phyloP scores from a whole-genome alignment of 2,329 filamentous ascomycete genomes.

The Akanthomyces uredinophilus region DNA sequence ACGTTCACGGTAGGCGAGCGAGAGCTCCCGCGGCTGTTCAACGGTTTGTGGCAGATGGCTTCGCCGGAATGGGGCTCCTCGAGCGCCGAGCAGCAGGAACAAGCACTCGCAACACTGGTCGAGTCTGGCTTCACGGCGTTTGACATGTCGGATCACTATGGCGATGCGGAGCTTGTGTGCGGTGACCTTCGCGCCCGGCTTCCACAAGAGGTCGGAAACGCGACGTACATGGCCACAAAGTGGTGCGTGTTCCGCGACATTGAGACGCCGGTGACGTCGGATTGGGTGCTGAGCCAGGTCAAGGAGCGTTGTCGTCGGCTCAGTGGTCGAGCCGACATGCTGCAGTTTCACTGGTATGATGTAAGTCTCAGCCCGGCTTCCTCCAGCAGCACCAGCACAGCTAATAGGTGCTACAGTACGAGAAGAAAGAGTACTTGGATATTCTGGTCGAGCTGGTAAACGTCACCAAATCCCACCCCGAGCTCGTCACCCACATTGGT shows the following conservation, averaged over 20 bases:
- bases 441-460: constrained; percentile 28
- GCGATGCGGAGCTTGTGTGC: constrained; percentile 46
- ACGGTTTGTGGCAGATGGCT: constrained; percentile 29
- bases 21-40: constrained; percentile 25
- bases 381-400: neutral
- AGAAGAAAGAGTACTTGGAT: constrained; percentile 29
- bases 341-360: constrained; percentile 24
- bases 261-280: constrained; percentile 16
- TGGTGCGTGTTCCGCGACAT: constrained; percentile 26
- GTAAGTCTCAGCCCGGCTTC: constrained; percentile 14
- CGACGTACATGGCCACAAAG: constrained; percentile 25
- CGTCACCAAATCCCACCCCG: constrained; percentile 30
- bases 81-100: constrained; percentile 16
- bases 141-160: constrained; percentile 52
- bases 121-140: constrained; percentile 25
- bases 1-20: constrained; percentile 20
- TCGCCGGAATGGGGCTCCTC: constrained; percentile 27
- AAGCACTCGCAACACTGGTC: constrained; percentile 17
- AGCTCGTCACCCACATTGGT: constrained; percentile 19
- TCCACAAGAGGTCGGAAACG: neutral
- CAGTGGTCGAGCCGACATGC: constrained; percentile 18
- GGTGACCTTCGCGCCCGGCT: constrained; percentile 22
- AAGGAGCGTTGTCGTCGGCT: constrained; percentile 19
- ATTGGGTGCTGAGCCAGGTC: constrained; percentile 19
- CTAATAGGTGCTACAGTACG: constrained; percentile 23